Conservation (phyloP, 768 basidiomycete species). For the Russula ochroleuca region DNA sequence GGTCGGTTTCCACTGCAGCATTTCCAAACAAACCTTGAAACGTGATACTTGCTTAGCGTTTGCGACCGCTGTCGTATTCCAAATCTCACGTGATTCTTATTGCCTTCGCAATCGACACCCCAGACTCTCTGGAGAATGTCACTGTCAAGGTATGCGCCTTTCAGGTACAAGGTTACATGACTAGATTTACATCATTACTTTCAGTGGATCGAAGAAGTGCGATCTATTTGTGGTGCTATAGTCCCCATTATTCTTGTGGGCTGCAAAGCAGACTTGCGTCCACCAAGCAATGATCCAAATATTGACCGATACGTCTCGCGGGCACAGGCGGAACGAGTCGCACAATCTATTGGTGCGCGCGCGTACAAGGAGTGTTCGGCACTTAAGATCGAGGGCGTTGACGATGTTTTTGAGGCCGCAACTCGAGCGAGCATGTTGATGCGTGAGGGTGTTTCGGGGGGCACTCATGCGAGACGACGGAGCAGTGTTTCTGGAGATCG, state of each 20-base stretch:
- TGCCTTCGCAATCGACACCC: conserved; percentile 93
- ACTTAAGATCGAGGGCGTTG: conserved; percentile 85
- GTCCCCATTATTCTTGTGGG: conserved; percentile 96
- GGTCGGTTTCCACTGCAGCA: conserved; percentile 40
- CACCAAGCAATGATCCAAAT: conserved; percentile 45
- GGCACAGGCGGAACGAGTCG: conserved; percentile 77
- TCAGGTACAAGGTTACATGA: neutral
- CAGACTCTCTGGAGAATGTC: conserved; percentile 96
- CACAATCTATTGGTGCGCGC: conserved; percentile 80
- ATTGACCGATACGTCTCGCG: conserved; percentile 62
- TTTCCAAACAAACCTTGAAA: conserved; percentile 11
- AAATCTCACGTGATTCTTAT: conserved; percentile 99
- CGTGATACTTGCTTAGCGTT: conserved; percentile 48
- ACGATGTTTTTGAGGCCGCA: conserved; percentile 96
- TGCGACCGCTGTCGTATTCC: conserved; percentile 95
- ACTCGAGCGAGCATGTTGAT: conserved; percentile 96
- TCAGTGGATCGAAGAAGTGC: conserved; percentile 98
- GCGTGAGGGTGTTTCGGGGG: conserved; percentile 70
- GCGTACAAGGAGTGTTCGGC: conserved; percentile 95
- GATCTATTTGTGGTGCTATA: conserved; percentile 86
- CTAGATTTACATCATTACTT: neutral
- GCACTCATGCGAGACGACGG: conserved; percentile 37
- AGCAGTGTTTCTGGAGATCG: conserved; percentile 28
- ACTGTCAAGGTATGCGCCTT: conserved; percentile 65
- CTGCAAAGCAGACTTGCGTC: conserved; percentile 91